Evolutionary conservation across 2,329 filamentous ascomycete genomes (phyloP).

Genomic region (Teratosphaeriaceae sp.): DNA sequence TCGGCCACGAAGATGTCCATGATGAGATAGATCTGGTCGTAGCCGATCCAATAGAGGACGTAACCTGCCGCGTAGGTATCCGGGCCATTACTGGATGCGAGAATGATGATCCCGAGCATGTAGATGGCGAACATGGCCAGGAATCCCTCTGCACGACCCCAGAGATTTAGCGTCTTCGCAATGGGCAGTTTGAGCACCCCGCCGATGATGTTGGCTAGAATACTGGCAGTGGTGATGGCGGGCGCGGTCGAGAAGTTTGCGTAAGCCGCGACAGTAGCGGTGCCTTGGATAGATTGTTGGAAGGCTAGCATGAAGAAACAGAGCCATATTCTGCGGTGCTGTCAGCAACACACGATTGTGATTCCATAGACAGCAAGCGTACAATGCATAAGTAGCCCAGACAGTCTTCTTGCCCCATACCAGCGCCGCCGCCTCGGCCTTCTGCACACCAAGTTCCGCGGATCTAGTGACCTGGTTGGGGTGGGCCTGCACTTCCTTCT

Average conservation of each 20-base stretch:
- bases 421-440: constrained; percentile 34
- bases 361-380: constrained; percentile 10
- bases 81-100: constrained; percentile 22
- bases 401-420: constrained; percentile 35
- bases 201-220: constrained; percentile 32
- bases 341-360: no score
- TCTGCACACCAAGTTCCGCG: constrained; percentile 34
- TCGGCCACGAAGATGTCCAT: constrained; percentile 30
- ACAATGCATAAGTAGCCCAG: constrained; percentile 34
- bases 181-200: constrained; percentile 34
- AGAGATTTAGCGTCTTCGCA: constrained; percentile 36
- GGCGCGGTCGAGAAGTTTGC: constrained; percentile 33
- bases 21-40: constrained; percentile 24
- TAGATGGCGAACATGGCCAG: constrained; percentile 31
- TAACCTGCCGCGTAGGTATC: constrained; percentile 26
- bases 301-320: constrained; percentile 46
- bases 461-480: constrained; percentile 23
- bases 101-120: constrained; percentile 19
- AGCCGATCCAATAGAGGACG: constrained; percentile 22
- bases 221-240: constrained; percentile 29
- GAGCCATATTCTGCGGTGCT: constrained; percentile 36
- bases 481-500: constrained; percentile 24
- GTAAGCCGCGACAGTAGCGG: constrained; percentile 33
- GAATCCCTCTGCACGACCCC: constrained; percentile 36
- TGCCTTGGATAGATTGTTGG: constrained; percentile 32